Conservation (phyloP, 2,329 filamentous ascomycete genomes). For the Xylariaceae sp. region DNA sequence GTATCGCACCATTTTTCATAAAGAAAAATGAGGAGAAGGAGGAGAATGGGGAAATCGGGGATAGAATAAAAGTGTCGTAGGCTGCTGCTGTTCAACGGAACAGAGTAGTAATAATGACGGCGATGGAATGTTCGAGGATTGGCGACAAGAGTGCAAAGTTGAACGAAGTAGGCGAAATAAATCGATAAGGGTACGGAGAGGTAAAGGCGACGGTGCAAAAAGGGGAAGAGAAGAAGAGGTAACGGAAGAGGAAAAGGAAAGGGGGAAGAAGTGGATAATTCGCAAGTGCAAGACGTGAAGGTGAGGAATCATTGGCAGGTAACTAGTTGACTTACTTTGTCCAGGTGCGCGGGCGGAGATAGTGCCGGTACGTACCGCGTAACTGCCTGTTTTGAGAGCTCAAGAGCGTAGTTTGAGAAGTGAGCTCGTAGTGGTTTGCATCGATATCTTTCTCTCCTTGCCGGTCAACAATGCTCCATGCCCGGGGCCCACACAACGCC, state of each 20-base stretch:
- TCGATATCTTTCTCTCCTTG: slow-evolving; percentile 2
- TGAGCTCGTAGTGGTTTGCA: slow-evolving; percentile 1
- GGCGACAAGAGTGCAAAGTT: neutral
- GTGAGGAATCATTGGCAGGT: neutral
- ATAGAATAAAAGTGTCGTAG: no score
- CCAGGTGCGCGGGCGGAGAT: neutral
- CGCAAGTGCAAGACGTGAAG: neutral
- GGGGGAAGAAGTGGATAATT: neutral
- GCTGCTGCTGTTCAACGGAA: no score
- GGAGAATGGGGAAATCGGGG: no score
- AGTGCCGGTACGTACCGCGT: neutral
- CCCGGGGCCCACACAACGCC: slow-evolving; percentile 2
- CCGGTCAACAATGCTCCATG: slow-evolving; percentile 11
- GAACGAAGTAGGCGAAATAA: neutral
- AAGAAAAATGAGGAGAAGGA: no score
- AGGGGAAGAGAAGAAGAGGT: neutral
- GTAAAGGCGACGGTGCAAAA: neutral
- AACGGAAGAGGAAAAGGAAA: neutral
- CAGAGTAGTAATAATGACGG: no score
- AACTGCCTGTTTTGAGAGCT: no score
- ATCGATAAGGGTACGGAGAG: neutral
- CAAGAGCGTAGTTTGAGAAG: neutral
- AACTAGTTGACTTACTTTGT: slow-evolving; percentile 3
- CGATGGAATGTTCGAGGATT: no score
- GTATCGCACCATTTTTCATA: no score